These are phyloP conservation scores for Globisporangium emineosum DNA, from an alignment of 352 stramenopile genomes.

Conservation along the genomic window DNA sequence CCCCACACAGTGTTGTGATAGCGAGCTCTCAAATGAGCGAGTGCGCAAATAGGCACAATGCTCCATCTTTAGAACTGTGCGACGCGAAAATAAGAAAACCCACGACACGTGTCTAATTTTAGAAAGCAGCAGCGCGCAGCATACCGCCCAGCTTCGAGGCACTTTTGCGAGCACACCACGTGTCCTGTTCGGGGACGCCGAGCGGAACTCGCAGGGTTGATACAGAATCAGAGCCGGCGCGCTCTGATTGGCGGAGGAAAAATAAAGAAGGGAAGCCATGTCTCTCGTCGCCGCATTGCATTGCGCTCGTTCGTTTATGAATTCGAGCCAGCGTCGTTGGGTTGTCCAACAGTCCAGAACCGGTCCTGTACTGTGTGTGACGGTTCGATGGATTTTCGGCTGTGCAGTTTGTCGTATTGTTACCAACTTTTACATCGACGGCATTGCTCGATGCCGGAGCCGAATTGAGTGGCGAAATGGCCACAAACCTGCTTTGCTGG, in stretches of 20 bases:
- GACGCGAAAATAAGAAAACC: background rate
- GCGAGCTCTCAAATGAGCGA: background rate
- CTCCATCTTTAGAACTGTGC: background rate
- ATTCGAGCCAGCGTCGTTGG: slow-evolving; percentile 1
- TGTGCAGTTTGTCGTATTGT: background rate
- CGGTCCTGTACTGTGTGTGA: background rate
- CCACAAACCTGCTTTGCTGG: background rate
- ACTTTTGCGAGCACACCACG: background rate
- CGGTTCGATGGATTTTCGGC: background rate
- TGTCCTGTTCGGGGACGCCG: background rate
- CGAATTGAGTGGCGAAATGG: slow-evolving; percentile 5
- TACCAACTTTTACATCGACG: slow-evolving; percentile 1
- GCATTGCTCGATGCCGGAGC: background rate
- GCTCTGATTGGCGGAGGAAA: background rate
- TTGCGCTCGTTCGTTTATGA: background rate
- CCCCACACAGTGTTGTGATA: background rate
- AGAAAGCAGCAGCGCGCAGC: background rate
- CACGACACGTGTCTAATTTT: background rate
- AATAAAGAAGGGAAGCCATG: slow-evolving; percentile 9
- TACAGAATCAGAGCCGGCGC: no score
- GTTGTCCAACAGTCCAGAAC: slow-evolving; percentile 4
- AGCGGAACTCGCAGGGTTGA: background rate
- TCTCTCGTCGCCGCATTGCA: background rate
- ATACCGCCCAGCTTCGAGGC: background rate
- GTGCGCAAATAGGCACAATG: no score